Evolutionary conservation across 768 basidiomycete genomes (phyloP).

Genomic region (Leccinellum rugosiceps): DNA sequence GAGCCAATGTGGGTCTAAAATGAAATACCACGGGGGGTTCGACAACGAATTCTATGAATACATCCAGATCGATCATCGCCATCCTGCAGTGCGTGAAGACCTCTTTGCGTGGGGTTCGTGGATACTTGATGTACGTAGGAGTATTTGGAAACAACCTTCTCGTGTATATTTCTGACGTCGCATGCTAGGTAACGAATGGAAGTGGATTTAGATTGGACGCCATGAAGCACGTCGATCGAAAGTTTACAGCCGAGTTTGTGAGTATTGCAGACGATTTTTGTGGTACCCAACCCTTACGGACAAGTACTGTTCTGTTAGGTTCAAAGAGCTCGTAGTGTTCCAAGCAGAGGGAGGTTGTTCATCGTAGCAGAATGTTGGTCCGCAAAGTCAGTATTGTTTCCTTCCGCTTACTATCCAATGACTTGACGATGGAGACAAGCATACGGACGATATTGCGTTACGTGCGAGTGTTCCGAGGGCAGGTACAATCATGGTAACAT

Average conservation of each 20-base stretch:
- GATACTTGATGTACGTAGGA: constrained; percentile 53
- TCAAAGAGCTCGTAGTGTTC: constrained; percentile 44
- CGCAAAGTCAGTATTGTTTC: constrained; percentile 45
- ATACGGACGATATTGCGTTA: constrained; percentile 52
- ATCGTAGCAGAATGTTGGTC: constrained; percentile 82
- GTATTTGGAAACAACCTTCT: not conserved
- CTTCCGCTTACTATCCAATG: not conserved
- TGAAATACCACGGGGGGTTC: not conserved
- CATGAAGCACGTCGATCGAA: constrained; percentile 82
- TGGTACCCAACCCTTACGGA: not conserved
- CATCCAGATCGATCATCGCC: constrained; percentile 73
- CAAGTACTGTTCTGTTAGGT: constrained; percentile 38
- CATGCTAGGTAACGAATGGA: constrained; percentile 58
- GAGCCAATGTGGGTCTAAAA: constrained; percentile 53
- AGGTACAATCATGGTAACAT: constrained; percentile 39
- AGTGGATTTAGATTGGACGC: constrained; percentile 85
- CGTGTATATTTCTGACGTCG: not conserved
- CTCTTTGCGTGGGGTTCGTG: constrained; percentile 75
- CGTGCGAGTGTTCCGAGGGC: constrained; percentile 59
- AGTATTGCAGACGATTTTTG: constrained; percentile 17
- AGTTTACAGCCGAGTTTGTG: constrained; percentile 70
- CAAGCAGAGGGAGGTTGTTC: constrained; percentile 54
- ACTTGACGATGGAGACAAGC: constrained; percentile 27
- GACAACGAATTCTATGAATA: constrained; percentile 10
- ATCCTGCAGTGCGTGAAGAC: constrained; percentile 77